phyloP scores from a whole-genome alignment of 1,284 basidiomycete species.

The Apiotrichum porosum region DNA sequence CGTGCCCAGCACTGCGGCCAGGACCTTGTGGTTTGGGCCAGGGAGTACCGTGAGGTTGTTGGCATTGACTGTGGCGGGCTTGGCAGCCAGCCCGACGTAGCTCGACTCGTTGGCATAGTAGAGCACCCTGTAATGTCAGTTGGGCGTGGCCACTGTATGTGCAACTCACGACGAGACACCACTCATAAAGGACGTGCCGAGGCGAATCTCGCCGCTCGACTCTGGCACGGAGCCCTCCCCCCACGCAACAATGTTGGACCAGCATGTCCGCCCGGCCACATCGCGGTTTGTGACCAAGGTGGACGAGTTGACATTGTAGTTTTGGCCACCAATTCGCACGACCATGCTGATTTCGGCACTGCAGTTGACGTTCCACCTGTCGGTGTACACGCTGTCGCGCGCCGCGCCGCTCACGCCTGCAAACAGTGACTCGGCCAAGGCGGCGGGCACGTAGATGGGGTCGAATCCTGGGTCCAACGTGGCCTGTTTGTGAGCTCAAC shows the following conservation, averaged over 20 bases:
- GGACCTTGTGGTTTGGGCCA: not conserved
- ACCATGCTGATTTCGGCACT: constrained; percentile 32
- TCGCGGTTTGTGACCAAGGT: constrained; percentile 30
- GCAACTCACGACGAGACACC: constrained; percentile 42
- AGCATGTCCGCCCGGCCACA: constrained; percentile 28
- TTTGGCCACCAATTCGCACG: constrained; percentile 24
- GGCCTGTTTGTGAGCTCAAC: no score
- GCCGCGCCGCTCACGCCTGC: constrained; percentile 19
- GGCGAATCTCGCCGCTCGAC: constrained; percentile 30
- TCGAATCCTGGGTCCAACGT: constrained; percentile 43
- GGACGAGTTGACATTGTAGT: constrained; percentile 30
- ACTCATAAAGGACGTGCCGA: constrained; percentile 44
- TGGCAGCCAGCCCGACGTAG: constrained; percentile 42
- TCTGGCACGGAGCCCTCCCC: constrained; percentile 34
- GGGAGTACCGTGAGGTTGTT: not conserved
- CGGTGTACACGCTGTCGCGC: not conserved
- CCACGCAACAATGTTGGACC: constrained; percentile 41
- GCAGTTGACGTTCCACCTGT: constrained; percentile 32
- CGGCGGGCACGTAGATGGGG: constrained; percentile 33
- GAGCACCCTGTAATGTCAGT: constrained; percentile 26
- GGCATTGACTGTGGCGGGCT: constrained; percentile 35
- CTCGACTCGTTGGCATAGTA: constrained; percentile 30
- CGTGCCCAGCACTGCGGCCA: constrained; percentile 32
- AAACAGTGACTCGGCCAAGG: constrained; percentile 31
- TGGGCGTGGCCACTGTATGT: no score